Base-by-base conservation (phyloP, 2,329 filamentous ascomycete species). In the Fusarium sp. region DNA sequence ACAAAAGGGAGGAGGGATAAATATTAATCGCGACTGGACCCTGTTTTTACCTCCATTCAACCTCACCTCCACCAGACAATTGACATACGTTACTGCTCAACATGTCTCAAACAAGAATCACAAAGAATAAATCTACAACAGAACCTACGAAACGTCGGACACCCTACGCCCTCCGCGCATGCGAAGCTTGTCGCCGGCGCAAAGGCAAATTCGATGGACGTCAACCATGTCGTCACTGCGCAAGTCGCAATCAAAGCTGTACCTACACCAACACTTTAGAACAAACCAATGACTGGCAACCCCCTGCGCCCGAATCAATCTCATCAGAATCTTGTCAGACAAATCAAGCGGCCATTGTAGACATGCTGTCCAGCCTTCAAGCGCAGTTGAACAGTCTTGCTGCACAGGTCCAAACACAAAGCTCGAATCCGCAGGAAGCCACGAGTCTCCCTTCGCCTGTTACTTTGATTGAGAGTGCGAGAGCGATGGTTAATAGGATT, bases 171-270 rank as follows among this genome's bases (percentile, higher is more conserved):
- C 40, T 62, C 2, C 55, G 56, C 23, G 63, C 63, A 10, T 66
- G 63, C 32, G 63, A 66, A 23, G 62, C 63, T 5, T 66, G 63
- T 56, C 42, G 63, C 7, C 20, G 63, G 4, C 55, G 63, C 14
- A 66, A 66, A 34, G 63, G 63, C 1, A 66, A 67, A 56, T 66
- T 62, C 23, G 63, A 66, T 8, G 63, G 63, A 2, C 45, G 63
- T 30, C 55, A 62, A 1, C 62, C 63, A 2, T 66, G 63, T 23
- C 45, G 63, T 30, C 16, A 66, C 11, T 66, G 63, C 16, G 20
- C 55, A 14, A 40, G 55, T 3, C 49, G 63, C 8, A 42, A 30
- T 10, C 62, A 66, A 13, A 50, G 13, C 9, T 66, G 42, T 49
- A 6, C 5, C 43, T 13, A 11, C 21, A 13, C 18, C 27, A 23